These are phyloP conservation scores for Trichoderma sp. DNA, from an alignment of 2,329 filamentous ascomycete species.

Conservation along the genomic window DNA sequence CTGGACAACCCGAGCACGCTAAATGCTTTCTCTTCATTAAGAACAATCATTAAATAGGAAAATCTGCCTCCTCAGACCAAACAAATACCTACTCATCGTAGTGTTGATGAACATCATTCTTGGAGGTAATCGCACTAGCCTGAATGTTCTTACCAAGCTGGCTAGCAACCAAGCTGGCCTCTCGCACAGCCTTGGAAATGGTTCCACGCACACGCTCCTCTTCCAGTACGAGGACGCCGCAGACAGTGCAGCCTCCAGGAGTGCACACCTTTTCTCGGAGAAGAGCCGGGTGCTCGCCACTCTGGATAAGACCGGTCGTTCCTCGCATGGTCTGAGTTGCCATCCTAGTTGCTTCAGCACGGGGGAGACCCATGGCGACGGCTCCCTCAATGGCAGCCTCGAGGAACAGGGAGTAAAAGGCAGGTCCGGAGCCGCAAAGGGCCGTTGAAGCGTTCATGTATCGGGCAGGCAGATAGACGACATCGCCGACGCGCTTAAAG, in stretches of 20 bases:
- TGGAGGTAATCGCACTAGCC: conserved; percentile 36
- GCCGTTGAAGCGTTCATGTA: conserved; percentile 73
- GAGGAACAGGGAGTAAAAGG: conserved; percentile 71
- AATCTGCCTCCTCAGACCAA: background rate
- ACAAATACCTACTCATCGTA: background rate
- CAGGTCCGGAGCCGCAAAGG: conserved; percentile 70
- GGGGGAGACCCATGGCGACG: conserved; percentile 73
- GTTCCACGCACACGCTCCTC: conserved; percentile 67
- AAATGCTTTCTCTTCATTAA: background rate
- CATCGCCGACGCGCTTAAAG: conserved; percentile 70
- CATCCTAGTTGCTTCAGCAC: conserved; percentile 71
- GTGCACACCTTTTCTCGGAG: conserved; percentile 74
- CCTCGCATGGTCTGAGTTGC: conserved; percentile 77
- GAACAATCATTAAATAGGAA: background rate
- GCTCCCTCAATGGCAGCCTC: conserved; percentile 75
- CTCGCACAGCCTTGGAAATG: conserved; percentile 64
- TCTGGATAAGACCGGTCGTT: conserved; percentile 64
- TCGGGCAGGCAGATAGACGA: conserved; percentile 62
- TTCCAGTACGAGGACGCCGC: conserved; percentile 69
- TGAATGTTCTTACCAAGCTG: conserved; percentile 49
- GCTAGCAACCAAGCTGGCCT: conserved; percentile 67
- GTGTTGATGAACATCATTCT: conserved; percentile 21
- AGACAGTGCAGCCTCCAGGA: conserved; percentile 75
- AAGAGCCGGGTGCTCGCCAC: conserved; percentile 71
- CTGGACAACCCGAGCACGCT: conserved; percentile 11